These are phyloP conservation scores for Phytophthora pisi DNA, from an alignment of 352 stramenopile genomes.

Conservation along the genomic window DNA sequence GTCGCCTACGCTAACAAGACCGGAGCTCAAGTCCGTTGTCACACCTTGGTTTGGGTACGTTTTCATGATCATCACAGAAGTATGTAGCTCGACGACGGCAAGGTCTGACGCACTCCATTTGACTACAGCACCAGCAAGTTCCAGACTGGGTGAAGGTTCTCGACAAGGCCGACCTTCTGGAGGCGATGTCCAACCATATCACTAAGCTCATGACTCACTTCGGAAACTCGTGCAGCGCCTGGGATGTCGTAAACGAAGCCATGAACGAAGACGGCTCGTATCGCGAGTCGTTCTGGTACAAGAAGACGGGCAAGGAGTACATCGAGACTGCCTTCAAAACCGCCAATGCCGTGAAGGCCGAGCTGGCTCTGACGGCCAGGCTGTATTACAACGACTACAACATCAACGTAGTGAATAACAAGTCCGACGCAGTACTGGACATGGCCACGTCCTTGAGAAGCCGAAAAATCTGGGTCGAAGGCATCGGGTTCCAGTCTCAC, in stretches of 20 bases:
- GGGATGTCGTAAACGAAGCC: constrained; percentile 37
- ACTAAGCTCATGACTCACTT: constrained; percentile 46
- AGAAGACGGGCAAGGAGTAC: constrained; percentile 42
- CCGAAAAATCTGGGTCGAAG: constrained; percentile 32
- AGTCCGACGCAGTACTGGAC: constrained; percentile 34
- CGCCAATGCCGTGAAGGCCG: constrained; percentile 35
- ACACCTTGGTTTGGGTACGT: constrained; percentile 38
- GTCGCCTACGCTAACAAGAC: constrained; percentile 34
- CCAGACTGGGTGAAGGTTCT: constrained; percentile 39
- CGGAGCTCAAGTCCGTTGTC: constrained; percentile 35
- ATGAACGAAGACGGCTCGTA: constrained; percentile 38
- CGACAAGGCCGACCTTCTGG: constrained; percentile 33
- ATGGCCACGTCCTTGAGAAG: constrained; percentile 27
- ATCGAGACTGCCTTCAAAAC: constrained; percentile 36
- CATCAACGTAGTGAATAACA: constrained; percentile 39
- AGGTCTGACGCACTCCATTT: neutral
- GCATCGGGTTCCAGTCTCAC: constrained; percentile 38
- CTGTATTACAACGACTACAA: constrained; percentile 39
- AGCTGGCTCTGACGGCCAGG: constrained; percentile 25
- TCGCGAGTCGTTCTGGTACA: constrained; percentile 44
- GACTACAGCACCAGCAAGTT: constrained; percentile 37
- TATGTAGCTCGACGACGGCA: neutral
- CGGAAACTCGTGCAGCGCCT: constrained; percentile 31
- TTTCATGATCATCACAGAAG: no score
- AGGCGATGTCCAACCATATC: constrained; percentile 40